phyloP scores from a whole-genome alignment of 1,284 basidiomycete genomes.

The Naganishia sp. region DNA sequence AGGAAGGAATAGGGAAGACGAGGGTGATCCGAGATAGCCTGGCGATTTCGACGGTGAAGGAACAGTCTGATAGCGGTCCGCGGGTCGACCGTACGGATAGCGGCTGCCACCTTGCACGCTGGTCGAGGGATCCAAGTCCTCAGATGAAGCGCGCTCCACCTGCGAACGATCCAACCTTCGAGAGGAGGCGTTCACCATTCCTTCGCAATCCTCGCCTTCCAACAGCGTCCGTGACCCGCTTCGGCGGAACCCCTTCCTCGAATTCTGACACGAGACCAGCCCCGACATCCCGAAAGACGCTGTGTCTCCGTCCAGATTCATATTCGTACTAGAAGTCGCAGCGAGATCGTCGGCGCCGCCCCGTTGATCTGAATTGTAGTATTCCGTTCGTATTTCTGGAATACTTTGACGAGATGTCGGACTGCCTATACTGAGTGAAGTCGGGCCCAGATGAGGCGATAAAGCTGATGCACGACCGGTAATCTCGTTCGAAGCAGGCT shows the following conservation, averaged over 20 bases:
- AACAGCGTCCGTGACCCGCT: not conserved
- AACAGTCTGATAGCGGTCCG: conserved; percentile 1
- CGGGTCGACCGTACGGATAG: not conserved
- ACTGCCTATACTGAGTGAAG: no score
- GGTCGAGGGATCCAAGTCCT: not conserved
- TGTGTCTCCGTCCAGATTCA: not conserved
- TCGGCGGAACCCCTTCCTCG: not conserved
- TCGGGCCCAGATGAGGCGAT: not conserved
- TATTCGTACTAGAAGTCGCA: conserved; percentile 2
- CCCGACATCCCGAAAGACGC: conserved; percentile 1
- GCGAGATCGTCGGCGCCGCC: not conserved
- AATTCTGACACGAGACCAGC: not conserved
- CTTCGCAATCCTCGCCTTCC: not conserved
- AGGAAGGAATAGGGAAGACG: conserved; percentile 3
- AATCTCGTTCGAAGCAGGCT: not conserved
- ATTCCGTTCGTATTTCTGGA: conserved; percentile 6
- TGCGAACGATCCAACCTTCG: no score
- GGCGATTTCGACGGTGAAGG: not conserved
- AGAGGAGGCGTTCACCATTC: not conserved
- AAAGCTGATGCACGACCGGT: conserved; percentile 4
- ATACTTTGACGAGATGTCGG: not conserved
- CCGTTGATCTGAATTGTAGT: not conserved
- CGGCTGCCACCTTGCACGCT: not conserved
- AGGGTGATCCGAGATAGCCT: not conserved
- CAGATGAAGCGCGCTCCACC: no score